phyloP scores from a whole-genome alignment of 495 filamentous ascomycete species.

The Lasiosphaeria ovina region DNA sequence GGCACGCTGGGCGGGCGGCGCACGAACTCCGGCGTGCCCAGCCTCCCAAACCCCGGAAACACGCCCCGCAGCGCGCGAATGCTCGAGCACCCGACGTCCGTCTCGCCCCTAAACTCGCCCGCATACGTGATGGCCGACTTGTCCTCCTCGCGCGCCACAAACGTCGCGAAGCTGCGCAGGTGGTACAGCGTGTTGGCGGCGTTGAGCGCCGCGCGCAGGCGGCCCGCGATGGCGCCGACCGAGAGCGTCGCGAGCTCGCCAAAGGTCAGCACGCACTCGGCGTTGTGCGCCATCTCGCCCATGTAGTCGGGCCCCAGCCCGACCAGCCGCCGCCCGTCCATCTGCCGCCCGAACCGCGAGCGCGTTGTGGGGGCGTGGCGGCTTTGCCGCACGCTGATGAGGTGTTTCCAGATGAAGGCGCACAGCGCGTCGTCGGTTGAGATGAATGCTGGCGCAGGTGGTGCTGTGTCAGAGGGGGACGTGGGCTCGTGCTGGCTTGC shows the following conservation, averaged over 20 bases:
- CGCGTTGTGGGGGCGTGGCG: conserved; percentile 15
- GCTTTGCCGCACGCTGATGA: conserved; percentile 24
- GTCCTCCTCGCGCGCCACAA: conserved; percentile 36
- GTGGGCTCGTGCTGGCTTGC: conserved; percentile 60
- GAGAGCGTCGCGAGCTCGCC: neutral
- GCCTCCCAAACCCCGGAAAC: neutral
- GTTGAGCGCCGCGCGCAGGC: conserved; percentile 30
- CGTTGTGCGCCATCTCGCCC: conserved; percentile 19
- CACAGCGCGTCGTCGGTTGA: conserved; percentile 28
- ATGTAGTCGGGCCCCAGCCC: conserved; percentile 38
- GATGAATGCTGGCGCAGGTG: conserved; percentile 13
- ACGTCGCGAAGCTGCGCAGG: conserved; percentile 41
- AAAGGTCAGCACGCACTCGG: neutral
- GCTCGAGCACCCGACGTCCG: conserved; percentile 35
- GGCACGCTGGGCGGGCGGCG: neutral
- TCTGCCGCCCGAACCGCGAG: conserved; percentile 35
- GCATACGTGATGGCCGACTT: conserved; percentile 38
- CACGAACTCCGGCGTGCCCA: neutral
- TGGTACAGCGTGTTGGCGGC: conserved; percentile 30
- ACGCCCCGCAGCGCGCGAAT: conserved; percentile 7
- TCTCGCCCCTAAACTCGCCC: conserved; percentile 17
- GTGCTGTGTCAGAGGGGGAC: conserved; percentile 44
- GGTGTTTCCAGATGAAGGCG: conserved; percentile 37
- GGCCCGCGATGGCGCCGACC: neutral
- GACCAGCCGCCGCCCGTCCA: conserved; percentile 38